Conservation (phyloP, 257 asterid species). For the Solanum lycopersicoides region DNA sequence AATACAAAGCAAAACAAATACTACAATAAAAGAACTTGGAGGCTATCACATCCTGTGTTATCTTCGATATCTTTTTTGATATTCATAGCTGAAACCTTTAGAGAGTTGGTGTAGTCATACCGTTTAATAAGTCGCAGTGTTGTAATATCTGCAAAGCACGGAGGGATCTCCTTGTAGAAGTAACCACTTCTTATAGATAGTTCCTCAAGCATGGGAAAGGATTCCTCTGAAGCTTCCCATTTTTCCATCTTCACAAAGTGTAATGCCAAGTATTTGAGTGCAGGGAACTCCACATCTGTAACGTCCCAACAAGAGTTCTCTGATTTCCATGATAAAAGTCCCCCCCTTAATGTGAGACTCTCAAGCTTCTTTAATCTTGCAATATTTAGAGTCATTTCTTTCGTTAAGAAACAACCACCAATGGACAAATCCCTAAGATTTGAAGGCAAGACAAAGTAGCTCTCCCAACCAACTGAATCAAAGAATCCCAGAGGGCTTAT, state of each 20-base stretch:
- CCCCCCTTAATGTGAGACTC: not conserved
- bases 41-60: not conserved
- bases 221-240: not conserved
- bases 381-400: not conserved
- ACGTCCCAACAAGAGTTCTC: accelerated
- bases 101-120: not conserved
- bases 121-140: not conserved
- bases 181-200: accelerated
- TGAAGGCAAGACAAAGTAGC: not conserved
- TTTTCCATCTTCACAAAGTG: accelerated
- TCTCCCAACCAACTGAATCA: not conserved
- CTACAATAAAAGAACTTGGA: not conserved
- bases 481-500: not conserved
- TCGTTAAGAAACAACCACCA: not conserved
- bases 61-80: not conserved
- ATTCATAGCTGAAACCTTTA: not conserved
- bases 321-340: accelerated
- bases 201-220: not conserved
- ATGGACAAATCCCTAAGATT: not conserved
- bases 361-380: not conserved
- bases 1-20: too few species aligned
- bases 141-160: not conserved
- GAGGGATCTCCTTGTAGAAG: not conserved
- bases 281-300: not conserved
- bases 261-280: not conserved